Percentiles rank a stretch among this genome's conserved stretches.
Evolutionary conservation across 106 monocot species (phyloP).

Genomic region (Vanilla planifolia): DNA sequence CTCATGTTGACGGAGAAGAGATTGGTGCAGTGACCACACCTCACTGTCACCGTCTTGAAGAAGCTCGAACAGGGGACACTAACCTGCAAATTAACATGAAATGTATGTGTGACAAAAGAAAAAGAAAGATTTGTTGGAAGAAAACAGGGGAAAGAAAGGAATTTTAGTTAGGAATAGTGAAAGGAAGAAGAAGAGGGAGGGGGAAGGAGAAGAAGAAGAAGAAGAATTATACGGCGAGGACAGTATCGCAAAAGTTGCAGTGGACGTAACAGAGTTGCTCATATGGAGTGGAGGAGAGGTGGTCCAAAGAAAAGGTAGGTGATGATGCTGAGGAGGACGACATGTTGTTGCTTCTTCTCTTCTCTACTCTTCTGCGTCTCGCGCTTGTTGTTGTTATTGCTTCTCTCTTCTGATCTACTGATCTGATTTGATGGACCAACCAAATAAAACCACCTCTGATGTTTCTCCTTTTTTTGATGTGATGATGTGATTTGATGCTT

Average conservation of each 20-base stretch:
- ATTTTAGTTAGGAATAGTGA: neutral
- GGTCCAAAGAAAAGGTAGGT: conserved; percentile 64
- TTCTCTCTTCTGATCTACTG: conserved; percentile 1
- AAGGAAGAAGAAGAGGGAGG: neutral
- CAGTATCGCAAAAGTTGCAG: conserved; percentile 96
- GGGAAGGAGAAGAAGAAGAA: neutral
- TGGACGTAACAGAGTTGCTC: conserved; percentile 99
- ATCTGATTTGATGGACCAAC: conserved; percentile 36
- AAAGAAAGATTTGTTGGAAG: neutral
- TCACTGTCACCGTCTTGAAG: conserved; percentile 84
- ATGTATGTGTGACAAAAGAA: neutral
- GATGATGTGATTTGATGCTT: conserved; percentile 43
- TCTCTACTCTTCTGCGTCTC: too few relatives aligned
- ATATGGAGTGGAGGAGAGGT: conserved; percentile 56
- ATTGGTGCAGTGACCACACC: conserved; percentile 81
- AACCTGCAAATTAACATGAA: conserved; percentile 35
- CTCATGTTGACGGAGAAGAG: conserved; percentile 80
- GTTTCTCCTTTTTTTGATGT: neutral
- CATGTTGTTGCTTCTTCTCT: conserved; percentile 26
- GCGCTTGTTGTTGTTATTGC: neutral
- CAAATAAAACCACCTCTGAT: neutral
- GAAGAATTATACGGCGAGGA: conserved; percentile 60
- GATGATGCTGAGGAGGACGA: conserved; percentile 64
- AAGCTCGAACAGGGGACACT: conserved; percentile 69
- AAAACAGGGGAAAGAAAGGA: neutral